These are phyloP conservation scores for Fennellomyces sp. DNA, from an alignment of 371 early-diverging fungal species.

Conservation along the genomic window DNA sequence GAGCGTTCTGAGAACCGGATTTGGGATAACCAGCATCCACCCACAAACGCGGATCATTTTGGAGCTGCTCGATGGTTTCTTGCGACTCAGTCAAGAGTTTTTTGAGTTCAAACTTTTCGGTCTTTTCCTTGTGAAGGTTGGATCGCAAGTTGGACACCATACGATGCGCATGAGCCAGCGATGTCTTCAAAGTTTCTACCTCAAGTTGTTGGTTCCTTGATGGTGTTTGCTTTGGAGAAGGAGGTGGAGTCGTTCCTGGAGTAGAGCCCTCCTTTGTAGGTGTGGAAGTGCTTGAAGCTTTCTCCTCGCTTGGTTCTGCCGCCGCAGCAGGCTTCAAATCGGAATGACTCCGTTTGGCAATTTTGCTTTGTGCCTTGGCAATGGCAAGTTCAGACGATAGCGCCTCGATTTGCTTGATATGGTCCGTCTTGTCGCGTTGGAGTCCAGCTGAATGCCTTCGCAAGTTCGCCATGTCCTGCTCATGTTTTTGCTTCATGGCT, in stretches of 20 bases:
- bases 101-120: slow-evolving; percentile 64
- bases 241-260: slow-evolving; percentile 19
- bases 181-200: slow-evolving; percentile 47
- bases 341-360: slow-evolving; percentile 34
- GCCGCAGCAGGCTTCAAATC: slow-evolving; percentile 36
- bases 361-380: slow-evolving; percentile 47
- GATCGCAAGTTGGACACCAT: slow-evolving; percentile 51
- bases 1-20: slow-evolving; percentile 5
- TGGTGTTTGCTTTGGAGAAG: slow-evolving; percentile 28
- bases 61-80: slow-evolving; percentile 63
- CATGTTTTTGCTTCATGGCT: slow-evolving; percentile 60
- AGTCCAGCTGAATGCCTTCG: slow-evolving; percentile 62
- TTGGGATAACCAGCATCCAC: slow-evolving; percentile 31
- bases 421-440: slow-evolving; percentile 70
- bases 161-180: slow-evolving; percentile 50
- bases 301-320: slow-evolving; percentile 25
- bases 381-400: slow-evolving; percentile 59
- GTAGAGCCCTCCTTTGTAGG: slow-evolving; percentile 10
- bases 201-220: slow-evolving; percentile 41
- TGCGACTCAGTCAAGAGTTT: slow-evolving; percentile 65
- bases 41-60: slow-evolving; percentile 57
- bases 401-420: slow-evolving; percentile 63
- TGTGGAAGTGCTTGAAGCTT: slow-evolving; percentile 26
- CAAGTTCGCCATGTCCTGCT: slow-evolving; percentile 66
- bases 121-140: slow-evolving; percentile 50